Evolutionary conservation across 2,329 filamentous ascomycete species (phyloP).

Genomic region (Amesomyces nigricolor): DNA sequence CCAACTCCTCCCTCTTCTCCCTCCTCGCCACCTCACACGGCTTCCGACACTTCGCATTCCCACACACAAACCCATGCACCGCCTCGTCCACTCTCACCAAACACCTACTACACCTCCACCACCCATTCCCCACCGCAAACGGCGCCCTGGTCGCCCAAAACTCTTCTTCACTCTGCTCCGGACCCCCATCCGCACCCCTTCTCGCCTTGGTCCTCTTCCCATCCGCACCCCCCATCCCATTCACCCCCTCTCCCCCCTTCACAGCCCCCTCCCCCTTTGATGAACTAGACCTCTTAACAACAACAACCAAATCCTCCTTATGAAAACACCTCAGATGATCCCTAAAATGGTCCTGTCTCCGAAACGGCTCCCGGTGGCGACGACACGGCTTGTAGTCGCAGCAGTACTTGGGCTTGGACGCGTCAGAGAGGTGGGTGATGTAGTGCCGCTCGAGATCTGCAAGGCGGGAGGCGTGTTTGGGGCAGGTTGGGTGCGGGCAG

Average conservation of each 20-base stretch:
- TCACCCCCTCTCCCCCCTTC: not conserved
- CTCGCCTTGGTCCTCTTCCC: no score
- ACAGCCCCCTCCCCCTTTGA: constrained; percentile 16
- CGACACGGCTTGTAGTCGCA: constrained; percentile 50
- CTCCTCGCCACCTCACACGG: constrained; percentile 37
- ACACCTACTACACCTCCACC: constrained; percentile 53
- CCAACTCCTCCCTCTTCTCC: constrained; percentile 1
- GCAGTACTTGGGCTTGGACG: constrained; percentile 38
- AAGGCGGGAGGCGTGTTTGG: constrained; percentile 44
- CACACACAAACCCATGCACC: constrained; percentile 41
- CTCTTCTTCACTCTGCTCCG: constrained; percentile 19
- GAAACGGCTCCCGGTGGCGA: constrained; percentile 43
- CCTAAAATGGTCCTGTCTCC: constrained; percentile 51
- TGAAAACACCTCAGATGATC: constrained; percentile 53
- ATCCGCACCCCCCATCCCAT: no score
- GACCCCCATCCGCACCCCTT: no score
- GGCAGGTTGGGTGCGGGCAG: constrained; percentile 40
- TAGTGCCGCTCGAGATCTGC: constrained; percentile 52
- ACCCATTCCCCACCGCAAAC: constrained; percentile 33
- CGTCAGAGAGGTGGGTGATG: constrained; percentile 42
- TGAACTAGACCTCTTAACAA: no score
- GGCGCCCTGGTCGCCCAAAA: constrained; percentile 22
- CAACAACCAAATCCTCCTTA: constrained; percentile 44
- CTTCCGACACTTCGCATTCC: constrained; percentile 39
- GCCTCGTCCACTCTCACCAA: constrained; percentile 41